These are phyloP conservation scores for Hanseniaspora pseudoguilliermondii DNA, from an alignment of 805 yeast species.

Conservation along the genomic window DNA sequence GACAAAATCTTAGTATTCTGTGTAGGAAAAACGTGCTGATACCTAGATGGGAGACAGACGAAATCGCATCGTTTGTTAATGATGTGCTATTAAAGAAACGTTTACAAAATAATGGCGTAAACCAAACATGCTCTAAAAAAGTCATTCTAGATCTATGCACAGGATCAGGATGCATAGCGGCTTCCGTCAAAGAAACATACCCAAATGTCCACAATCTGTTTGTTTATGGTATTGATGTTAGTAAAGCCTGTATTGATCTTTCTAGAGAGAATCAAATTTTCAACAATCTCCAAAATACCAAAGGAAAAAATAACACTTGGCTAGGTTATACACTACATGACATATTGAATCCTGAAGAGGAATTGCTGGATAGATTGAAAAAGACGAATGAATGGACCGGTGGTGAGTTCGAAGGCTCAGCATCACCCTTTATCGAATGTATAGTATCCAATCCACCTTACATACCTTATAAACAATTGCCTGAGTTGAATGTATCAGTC, in stretches of 20 bases:
- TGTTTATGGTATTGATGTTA: slow-evolving; percentile 39
- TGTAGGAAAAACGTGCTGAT: slow-evolving; percentile 62
- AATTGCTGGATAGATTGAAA: neutral
- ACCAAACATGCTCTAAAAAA: neutral
- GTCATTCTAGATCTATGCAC: slow-evolving; percentile 61
- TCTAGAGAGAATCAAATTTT: slow-evolving; percentile 34
- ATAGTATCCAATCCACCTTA: slow-evolving; percentile 89
- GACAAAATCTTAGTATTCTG: slow-evolving; percentile 39
- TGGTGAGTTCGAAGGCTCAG: neutral
- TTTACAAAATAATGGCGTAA: slow-evolving; percentile 8
- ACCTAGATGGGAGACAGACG: slow-evolving; percentile 94
- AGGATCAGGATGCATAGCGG: slow-evolving; percentile 79
- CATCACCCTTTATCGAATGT: slow-evolving; percentile 32
- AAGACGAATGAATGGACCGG: neutral
- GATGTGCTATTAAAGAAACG: slow-evolving; percentile 22
- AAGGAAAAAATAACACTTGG: slow-evolving; percentile 12
- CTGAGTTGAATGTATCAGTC: slow-evolving; percentile 47
- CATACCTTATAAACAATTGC: slow-evolving; percentile 26
- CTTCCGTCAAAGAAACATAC: slow-evolving; percentile 29
- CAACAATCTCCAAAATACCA: slow-evolving; percentile 13
- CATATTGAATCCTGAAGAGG: slow-evolving; percentile 5
- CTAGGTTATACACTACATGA: neutral
- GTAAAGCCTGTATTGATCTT: slow-evolving; percentile 39
- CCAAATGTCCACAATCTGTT: neutral
- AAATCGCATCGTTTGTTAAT: slow-evolving; percentile 45